phyloP scores from a whole-genome alignment of 257 asterid genomes.

The Hygrophila difformis region DNA sequence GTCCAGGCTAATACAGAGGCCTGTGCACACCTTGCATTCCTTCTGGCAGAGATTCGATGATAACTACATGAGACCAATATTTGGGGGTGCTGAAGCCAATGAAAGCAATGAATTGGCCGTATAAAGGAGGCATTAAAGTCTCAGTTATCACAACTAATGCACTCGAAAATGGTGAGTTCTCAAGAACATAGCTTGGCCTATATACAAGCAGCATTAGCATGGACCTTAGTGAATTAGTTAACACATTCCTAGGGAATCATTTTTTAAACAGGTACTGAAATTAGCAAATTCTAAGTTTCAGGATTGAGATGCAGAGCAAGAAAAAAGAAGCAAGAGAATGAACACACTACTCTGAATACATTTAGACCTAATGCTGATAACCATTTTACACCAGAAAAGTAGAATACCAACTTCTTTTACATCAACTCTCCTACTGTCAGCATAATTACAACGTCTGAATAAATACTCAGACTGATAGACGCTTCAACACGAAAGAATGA shows the following conservation, averaged over 20 bases:
- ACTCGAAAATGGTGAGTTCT: no score
- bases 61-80: slow-evolving; percentile 76
- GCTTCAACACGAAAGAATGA: slow-evolving; percentile 10
- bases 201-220: no score
- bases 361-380: slow-evolving; percentile 11
- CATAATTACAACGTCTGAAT: slow-evolving; percentile 17
- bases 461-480: neutral
- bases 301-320: no score
- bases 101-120: neutral
- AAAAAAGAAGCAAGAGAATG: no score
- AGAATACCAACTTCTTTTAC: slow-evolving; percentile 14
- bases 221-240: no score
- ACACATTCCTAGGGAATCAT: no score
- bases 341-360: slow-evolving; percentile 2
- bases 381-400: slow-evolving; percentile 22
- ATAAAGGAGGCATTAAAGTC: neutral
- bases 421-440: slow-evolving; percentile 17
- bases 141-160: no score
- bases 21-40: slow-evolving; percentile 68
- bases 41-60: slow-evolving; percentile 86
- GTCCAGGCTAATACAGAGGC: slow-evolving; percentile 74
- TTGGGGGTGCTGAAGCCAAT: slow-evolving; percentile 50
- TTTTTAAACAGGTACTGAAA: no score
- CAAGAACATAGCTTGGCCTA: no score
- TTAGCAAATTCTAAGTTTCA: no score